Conservation (phyloP, 192 early-diverging fungal species). For the Coemansia sp. region DNA sequence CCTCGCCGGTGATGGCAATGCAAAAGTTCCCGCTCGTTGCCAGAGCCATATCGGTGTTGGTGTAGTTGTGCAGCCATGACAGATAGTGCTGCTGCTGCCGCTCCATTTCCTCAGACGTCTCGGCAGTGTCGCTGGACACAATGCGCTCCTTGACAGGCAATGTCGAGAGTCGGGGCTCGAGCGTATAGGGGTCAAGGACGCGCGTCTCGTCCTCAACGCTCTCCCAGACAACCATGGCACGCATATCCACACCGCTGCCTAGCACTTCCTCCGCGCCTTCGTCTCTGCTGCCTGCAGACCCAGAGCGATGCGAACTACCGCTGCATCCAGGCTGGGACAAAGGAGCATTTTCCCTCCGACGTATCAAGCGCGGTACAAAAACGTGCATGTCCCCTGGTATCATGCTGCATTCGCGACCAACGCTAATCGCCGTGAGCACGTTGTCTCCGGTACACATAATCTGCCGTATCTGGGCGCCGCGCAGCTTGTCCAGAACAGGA, state of each 20-base stretch:
- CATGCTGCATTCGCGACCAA: constrained; percentile 90
- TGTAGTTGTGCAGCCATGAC: constrained; percentile 44
- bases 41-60: constrained; percentile 31
- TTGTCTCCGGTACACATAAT: constrained; percentile 99
- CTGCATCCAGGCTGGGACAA: not conserved
- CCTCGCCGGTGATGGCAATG: constrained; percentile 93
- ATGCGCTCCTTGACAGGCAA: constrained; percentile 29
- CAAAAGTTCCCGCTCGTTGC: constrained; percentile 62
- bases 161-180: constrained; percentile 45
- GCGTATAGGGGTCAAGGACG: constrained; percentile 59
- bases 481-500: constrained; percentile 73
- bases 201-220: constrained; percentile 59
- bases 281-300: not conserved
- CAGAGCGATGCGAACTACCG: constrained; percentile 3
- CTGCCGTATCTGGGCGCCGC: constrained; percentile 83
- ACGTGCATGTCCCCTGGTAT: constrained; percentile 71
- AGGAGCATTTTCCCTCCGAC: constrained; percentile 25
- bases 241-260: constrained; percentile 17
- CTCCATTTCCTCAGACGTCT: constrained; percentile 46
- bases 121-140: constrained; percentile 36
- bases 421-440: constrained; percentile 92
- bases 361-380: constrained; percentile 77
- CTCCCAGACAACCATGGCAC: constrained; percentile 56
- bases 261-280: not conserved
- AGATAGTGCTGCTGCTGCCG: constrained; percentile 50